Evolutionary conservation across 2,329 filamentous ascomycete genomes (phyloP), one percentile per base, ranked within the genome.

Genomic region (Aspergillus hiratsukae): DNA sequence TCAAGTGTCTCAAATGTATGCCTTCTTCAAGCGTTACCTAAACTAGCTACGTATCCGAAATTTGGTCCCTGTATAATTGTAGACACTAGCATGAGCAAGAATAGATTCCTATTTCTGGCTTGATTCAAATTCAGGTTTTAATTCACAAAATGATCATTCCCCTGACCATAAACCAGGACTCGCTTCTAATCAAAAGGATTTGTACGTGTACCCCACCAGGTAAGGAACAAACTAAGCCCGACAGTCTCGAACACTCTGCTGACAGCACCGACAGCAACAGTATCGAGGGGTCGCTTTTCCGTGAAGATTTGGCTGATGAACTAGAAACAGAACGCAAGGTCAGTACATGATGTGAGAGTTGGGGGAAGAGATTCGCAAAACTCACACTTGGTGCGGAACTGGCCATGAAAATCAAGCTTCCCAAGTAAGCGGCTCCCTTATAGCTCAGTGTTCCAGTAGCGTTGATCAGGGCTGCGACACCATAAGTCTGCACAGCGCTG

Each of bases 171-270:
- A 29, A 29, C 23, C 19, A 49, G 21, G 35, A 53, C 37, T 14
- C 46, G 48, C 23, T 66, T 82, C 21, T 88, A 92, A 72, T 91
- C 86, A 76, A 96, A 95, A 59, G 91, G 91, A 81, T 91, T 93
- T 78, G 91, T 94, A 73, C 89, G 88, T 70, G 93, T 97, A 70
- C 93, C 93, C 93, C 93, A 97, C 89, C 90, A 97, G 73, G 91
- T 96, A 68, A 97, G 82, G 84, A 97, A 91, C 70, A 96, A 75
- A 61, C 89, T 91, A 57, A 97, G 84, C 62, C 93, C 94, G 58
- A 97, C 85, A 3, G 94, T 97, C 85, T 97, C 94, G 66, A 96
- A 84, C 66, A 94, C 79, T 78, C 94, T 92, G 71, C 90, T 88
- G 51, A 94, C 78, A 61, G 89, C 85, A 72, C 89, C 89, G 64